phyloP scores from a whole-genome alignment of 768 basidiomycete genomes.

The Russula griseocarnosa region DNA sequence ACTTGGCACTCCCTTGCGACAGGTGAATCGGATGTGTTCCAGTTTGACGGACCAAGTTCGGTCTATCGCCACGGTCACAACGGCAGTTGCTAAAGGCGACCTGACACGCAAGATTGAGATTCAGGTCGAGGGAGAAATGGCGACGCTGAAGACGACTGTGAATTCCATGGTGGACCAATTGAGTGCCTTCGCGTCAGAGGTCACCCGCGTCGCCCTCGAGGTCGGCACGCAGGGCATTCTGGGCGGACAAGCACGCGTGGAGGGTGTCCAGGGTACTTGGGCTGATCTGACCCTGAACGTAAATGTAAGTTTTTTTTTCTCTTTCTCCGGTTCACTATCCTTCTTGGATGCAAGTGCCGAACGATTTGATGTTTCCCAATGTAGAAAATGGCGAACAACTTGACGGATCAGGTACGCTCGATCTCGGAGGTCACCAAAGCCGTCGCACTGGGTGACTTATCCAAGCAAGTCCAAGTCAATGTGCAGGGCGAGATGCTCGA shows the following conservation, averaged over 20 bases:
- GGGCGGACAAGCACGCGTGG: slow-evolving; percentile 83
- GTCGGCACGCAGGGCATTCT: slow-evolving; percentile 86
- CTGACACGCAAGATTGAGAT: slow-evolving; percentile 89
- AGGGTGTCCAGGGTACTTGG: slow-evolving; percentile 90
- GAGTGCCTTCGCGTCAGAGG: slow-evolving; percentile 76
- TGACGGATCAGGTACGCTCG: slow-evolving; percentile 84
- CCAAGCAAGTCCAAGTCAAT: slow-evolving; percentile 82
- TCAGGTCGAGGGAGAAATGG: slow-evolving; percentile 80
- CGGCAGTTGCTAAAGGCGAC: slow-evolving; percentile 84
- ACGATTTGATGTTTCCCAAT: background rate
- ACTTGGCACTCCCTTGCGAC: background rate
- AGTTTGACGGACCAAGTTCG: slow-evolving; percentile 74
- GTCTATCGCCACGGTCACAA: slow-evolving; percentile 79
- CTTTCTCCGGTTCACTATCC: background rate
- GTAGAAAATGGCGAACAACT: slow-evolving; percentile 83
- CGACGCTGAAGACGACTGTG: slow-evolving; percentile 71
- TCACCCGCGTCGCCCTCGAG: slow-evolving; percentile 76
- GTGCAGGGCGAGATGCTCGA: slow-evolving; percentile 94
- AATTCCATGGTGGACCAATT: slow-evolving; percentile 90
- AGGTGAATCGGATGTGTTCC: slow-evolving; percentile 75
- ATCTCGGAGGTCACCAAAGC: slow-evolving; percentile 84
- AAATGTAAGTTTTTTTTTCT: slow-evolving; percentile 54
- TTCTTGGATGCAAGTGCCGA: background rate
- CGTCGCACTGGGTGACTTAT: slow-evolving; percentile 78
- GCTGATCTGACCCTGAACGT: slow-evolving; percentile 82